phyloP scores from a whole-genome alignment of 108 stramenopile genomes.

The Halocafeteria seosinensis region DNA sequence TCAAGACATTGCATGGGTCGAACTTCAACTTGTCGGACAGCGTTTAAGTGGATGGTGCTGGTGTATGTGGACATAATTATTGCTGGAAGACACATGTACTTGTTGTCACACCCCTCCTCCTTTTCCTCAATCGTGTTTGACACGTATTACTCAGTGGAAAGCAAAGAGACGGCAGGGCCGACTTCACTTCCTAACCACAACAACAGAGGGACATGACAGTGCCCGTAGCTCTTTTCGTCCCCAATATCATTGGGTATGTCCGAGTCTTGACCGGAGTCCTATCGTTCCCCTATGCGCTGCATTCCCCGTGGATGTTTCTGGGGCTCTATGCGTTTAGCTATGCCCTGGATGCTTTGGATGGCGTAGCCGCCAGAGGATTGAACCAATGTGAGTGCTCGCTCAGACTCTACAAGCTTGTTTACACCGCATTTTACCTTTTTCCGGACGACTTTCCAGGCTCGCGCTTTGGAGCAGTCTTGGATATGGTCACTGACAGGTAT shows the following conservation, averaged over 20 bases:
- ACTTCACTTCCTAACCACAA: no score
- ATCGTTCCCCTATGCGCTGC: not conserved
- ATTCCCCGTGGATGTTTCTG: not conserved
- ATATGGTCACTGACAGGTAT: not conserved
- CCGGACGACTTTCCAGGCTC: not conserved
- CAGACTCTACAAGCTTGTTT: not conserved
- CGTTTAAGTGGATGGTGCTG: no score
- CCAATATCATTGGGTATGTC: not conserved
- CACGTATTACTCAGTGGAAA: no score
- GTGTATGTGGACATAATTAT: no score
- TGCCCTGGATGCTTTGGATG: not conserved
- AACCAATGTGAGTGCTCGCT: not conserved
- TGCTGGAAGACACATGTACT: no score
- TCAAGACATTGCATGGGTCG: no score
- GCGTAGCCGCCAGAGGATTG: not conserved
- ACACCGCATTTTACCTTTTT: not conserved
- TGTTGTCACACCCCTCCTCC: no score
- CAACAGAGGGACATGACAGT: no score
- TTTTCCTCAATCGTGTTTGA: no score
- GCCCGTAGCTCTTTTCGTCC: no score
- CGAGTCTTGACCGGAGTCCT: not conserved
- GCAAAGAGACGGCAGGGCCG: no score
- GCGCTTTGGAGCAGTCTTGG: not conserved
- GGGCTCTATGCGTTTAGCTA: not conserved
- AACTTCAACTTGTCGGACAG: no score